A percentile compares a stretch with the other conserved stretches of the same genome.
Conservation (phyloP, 345 rosid species). For the Viola odorata region DNA sequence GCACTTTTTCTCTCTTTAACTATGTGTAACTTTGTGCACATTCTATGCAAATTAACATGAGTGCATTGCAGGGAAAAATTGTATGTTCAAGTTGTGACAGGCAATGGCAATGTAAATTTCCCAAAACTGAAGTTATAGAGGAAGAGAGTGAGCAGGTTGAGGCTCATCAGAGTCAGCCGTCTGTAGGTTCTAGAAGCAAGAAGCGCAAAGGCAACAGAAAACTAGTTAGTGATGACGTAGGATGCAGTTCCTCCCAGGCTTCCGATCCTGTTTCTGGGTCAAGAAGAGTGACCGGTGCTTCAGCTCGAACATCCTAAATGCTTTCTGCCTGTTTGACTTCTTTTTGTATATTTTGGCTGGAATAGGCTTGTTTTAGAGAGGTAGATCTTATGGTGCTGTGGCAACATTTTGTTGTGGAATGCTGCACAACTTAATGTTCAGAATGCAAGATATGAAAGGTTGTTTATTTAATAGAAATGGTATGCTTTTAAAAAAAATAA, state of each 20-base stretch:
- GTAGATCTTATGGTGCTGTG: no score
- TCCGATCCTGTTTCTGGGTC: conserved; percentile 18
- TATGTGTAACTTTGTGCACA: not conserved
- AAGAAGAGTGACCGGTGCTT: conserved; percentile 57
- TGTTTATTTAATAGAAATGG: no score
- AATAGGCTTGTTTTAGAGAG: no score
- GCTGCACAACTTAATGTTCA: no score
- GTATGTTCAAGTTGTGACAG: conserved; percentile 62
- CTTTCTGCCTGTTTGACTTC: not conserved
- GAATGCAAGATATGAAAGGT: no score
- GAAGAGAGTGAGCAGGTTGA: conserved; percentile 26
- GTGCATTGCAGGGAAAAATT: conserved; percentile 38
- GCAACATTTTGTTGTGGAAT: no score
- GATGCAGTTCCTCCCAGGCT: conserved; percentile 36
- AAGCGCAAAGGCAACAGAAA: conserved; percentile 28
- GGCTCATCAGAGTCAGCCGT: conserved; percentile 26
- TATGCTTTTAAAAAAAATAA: no score
- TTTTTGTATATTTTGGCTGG: no score
- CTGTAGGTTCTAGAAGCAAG: conserved; percentile 33
- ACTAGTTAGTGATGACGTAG: conserved; percentile 13
- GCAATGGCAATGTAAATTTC: conserved; percentile 40
- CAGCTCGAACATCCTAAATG: conserved; percentile 12
- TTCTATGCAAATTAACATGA: conserved; percentile 2
- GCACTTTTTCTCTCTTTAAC: not conserved
- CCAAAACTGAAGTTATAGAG: conserved; percentile 45